Conservation (phyloP, 192 early-diverging fungal genomes). For the Rhizoclosmatium globosum region DNA sequence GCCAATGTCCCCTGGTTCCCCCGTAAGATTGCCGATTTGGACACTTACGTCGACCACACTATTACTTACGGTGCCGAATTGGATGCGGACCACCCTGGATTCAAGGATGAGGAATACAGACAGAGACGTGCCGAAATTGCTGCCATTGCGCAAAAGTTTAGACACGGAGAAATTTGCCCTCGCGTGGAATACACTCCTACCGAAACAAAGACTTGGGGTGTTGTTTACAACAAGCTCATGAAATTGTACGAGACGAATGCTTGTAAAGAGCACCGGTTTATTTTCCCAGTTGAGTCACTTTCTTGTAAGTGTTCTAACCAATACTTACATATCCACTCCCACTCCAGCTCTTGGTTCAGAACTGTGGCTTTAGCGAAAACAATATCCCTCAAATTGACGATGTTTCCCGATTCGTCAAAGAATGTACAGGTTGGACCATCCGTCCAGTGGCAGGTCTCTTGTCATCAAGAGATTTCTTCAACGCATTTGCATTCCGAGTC, state of each 20-base stretch:
- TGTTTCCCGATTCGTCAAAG: constrained; percentile 90
- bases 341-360: constrained; percentile 73
- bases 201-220: constrained; percentile 82
- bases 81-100: constrained; percentile 89
- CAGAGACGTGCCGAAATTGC: constrained; percentile 85
- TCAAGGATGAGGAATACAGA: constrained; percentile 86
- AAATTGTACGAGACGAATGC: constrained; percentile 84
- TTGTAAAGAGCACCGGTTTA: constrained; percentile 90
- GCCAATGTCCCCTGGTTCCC: constrained; percentile 89
- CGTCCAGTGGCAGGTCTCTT: constrained; percentile 95
- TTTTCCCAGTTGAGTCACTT: constrained; percentile 67
- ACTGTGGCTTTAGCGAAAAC: constrained; percentile 86
- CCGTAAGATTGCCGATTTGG: constrained; percentile 89
- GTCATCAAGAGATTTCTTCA: constrained; percentile 92
- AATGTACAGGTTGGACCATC: constrained; percentile 93
- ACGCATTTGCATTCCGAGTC: constrained; percentile 95
- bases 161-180: constrained; percentile 80
- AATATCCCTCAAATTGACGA: constrained; percentile 91
- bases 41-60: constrained; percentile 91
- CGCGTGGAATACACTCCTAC: constrained; percentile 79
- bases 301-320: background rate
- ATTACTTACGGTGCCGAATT: constrained; percentile 87
- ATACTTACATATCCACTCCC: background rate
- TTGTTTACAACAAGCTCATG: constrained; percentile 74
- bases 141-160: constrained; percentile 80